Evolutionary conservation across 257 asterid species (phyloP).

Genomic region (Cordia subcordata): DNA sequence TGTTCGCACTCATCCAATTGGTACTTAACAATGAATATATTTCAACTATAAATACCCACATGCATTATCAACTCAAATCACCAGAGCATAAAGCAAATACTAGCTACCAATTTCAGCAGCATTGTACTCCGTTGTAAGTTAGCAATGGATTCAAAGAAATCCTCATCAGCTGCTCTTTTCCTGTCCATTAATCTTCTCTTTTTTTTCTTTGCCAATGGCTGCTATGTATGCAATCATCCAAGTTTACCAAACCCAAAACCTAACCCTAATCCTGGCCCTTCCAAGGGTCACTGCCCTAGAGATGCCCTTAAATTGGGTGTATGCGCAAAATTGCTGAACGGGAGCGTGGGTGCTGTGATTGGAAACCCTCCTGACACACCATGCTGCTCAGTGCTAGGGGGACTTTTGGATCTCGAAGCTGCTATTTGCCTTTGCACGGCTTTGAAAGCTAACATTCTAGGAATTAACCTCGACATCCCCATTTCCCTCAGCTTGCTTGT

Average conservation of each 20-base stretch:
- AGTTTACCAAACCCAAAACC: constrained; percentile 20
- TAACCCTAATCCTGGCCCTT: constrained; percentile 21
- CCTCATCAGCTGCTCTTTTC: constrained; percentile 28
- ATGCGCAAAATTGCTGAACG: constrained; percentile 60
- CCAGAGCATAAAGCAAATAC: neutral
- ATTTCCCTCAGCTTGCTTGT: constrained; percentile 58
- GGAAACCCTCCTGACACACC: constrained; percentile 65
- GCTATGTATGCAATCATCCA: constrained; percentile 33
- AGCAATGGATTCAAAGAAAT: constrained; percentile 41
- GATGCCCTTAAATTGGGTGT: constrained; percentile 59
- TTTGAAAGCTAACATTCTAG: constrained; percentile 60
- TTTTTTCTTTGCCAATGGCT: constrained; percentile 38
- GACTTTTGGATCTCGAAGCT: constrained; percentile 62
- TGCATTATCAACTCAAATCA: neutral
- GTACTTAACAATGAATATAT: neutral
- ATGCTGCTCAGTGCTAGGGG: constrained; percentile 61
- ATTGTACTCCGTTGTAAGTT: neutral
- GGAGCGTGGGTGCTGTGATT: constrained; percentile 41
- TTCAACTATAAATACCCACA: constrained; percentile 17
- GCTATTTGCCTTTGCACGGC: constrained; percentile 79
- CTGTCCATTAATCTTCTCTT: constrained; percentile 39
- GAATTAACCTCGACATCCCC: constrained; percentile 61
- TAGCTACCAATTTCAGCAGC: neutral
- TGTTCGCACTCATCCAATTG: neutral
- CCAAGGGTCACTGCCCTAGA: constrained; percentile 55